phyloP scores from a whole-genome alignment of 2,329 filamentous ascomycete genomes.

The Calonectria pauciramosa region DNA sequence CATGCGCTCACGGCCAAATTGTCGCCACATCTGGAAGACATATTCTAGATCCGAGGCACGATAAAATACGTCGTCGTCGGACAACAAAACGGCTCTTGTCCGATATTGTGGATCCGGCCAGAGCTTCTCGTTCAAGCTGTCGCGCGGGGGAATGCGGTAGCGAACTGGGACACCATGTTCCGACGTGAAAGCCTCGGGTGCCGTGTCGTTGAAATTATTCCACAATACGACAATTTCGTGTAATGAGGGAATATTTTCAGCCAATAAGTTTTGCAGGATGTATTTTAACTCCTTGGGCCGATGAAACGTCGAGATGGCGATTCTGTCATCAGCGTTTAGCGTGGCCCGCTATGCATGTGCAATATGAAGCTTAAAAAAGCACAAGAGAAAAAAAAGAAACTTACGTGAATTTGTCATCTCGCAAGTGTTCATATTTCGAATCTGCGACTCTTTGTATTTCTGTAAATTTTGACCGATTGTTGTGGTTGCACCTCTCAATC shows the following conservation, averaged over 20 bases:
- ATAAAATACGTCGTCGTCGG: neutral
- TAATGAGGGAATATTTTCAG: neutral
- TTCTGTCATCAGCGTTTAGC: neutral
- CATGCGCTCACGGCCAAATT: neutral
- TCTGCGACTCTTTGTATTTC: neutral
- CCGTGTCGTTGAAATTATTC: conserved; percentile 1
- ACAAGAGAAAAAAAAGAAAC: neutral
- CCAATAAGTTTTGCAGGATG: neutral
- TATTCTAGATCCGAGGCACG: neutral
- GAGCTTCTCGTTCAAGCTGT: conserved; percentile 3
- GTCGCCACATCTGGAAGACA: conserved; percentile 9
- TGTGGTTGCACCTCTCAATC: neutral
- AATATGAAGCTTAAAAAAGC: neutral
- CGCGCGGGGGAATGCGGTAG: neutral
- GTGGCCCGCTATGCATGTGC: neutral
- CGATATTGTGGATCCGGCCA: neutral
- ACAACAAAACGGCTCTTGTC: neutral
- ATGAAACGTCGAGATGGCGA: neutral
- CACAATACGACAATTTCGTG: neutral
- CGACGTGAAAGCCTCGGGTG: neutral
- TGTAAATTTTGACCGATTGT: neutral
- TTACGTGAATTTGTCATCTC: neutral
- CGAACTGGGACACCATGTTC: neutral
- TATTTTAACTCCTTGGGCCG: neutral
- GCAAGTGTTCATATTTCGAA: neutral